A percentile compares a stretch with the other conserved stretches of the same genome.
These are phyloP conservation scores for Mucor velutinosus DNA, from an alignment of 371 early-diverging fungal species.

Conservation along the genomic window DNA sequence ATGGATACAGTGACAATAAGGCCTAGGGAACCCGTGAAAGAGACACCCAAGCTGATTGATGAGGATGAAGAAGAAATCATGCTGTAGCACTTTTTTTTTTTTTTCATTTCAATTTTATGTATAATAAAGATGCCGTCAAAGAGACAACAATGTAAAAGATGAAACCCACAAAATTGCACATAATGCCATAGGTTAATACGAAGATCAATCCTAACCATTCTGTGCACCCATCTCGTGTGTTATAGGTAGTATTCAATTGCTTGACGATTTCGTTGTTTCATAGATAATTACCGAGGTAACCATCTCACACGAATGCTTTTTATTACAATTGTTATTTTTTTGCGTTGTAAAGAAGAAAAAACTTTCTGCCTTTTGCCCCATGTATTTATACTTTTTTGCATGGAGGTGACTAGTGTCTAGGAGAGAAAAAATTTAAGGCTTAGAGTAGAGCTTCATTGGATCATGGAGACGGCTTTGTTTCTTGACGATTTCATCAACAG, in stretches of 20 bases:
- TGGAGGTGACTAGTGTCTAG: neutral
- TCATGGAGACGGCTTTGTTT: neutral
- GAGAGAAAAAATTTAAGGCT: constrained; percentile 11
- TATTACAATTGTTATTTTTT: constrained; percentile 30
- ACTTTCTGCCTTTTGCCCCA: constrained; percentile 7
- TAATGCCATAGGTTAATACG: constrained; percentile 32
- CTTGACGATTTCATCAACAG: neutral
- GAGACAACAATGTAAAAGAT: constrained; percentile 1
- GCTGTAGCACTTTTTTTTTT: neutral
- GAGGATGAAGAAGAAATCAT: neutral
- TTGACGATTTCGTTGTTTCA: constrained; percentile 42
- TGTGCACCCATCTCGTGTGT: constrained; percentile 35
- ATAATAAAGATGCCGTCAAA: neutral
- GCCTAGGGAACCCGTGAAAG: neutral
- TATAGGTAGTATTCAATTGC: constrained; percentile 32
- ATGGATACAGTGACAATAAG: constrained; percentile 5
- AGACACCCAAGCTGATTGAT: neutral
- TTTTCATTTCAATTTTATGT: neutral
- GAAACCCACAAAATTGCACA: constrained; percentile 36
- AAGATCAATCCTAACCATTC: constrained; percentile 31
- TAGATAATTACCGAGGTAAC: constrained; percentile 28
- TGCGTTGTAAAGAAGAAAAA: constrained; percentile 30
- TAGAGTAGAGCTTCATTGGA: neutral
- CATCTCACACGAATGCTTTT: constrained; percentile 46
- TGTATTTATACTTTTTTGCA: constrained; percentile 25